Base-by-base conservation (phyloP, 345 rosid species). In the Tarenaya hassleriana region DNA sequence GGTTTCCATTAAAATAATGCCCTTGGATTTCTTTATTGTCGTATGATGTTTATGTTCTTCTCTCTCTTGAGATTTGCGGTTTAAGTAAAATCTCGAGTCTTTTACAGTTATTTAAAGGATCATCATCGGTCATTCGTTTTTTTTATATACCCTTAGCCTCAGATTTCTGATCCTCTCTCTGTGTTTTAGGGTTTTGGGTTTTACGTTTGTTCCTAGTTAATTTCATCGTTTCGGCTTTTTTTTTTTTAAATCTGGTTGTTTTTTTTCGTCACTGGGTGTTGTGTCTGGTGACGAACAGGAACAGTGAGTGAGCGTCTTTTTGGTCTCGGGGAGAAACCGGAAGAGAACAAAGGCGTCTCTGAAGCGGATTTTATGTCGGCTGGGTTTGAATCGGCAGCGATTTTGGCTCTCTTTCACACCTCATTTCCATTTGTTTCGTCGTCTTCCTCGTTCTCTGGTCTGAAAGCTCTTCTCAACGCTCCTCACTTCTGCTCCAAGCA, bases 341-440 rank as follows among this genome's bases (percentile, higher is more conserved):
- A 14, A 39, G 10, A 31, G 11, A 45, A 14, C 14, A 17, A 21
- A 40, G 12, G 34, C 53, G 66, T 31, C 20, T 13, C 58, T 45
- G 67, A 66, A 55, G 80, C 41, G 72, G 77, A 76, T 91, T 50
- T 74, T 82, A 83, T 92, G 98, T 77, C 91, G 90, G 88, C 83
- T 78, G 66, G 64, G 60, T 75, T 53, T 77, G 80, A 62, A 69
- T 69, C 78, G 79, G 76, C 74, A 75, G 69, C 72, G 78, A 73
- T 73, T 79, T 76, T 68, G 81, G 73, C 84, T 77, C 76, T 56
- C 73, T 78, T 67, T 70, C 60, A 67, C 76, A 72, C 82, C 75
- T 75, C 83, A 42, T 38, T 61, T 57, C 50, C 61, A 4, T 33
- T 59, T 46, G 52, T 31, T 3, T 67, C 59, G 9, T 55, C 37